Percentiles rank a stretch among this genome's conserved stretches.
Conservation (phyloP, 2,329 filamentous ascomycete species). For the Fusarium chlamydosporum region DNA sequence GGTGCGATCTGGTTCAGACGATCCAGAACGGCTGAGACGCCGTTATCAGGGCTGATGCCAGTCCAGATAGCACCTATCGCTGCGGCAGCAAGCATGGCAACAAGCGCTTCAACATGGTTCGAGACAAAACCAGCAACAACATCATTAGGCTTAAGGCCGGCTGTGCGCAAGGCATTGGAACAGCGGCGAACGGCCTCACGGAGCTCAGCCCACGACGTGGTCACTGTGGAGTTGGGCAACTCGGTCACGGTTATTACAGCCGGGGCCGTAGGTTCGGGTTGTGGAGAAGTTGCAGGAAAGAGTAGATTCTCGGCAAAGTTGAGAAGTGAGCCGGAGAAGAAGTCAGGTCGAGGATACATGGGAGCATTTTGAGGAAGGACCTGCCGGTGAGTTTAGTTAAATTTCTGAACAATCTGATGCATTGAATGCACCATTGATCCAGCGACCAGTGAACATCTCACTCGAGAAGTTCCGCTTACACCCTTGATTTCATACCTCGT, state of each 20-base stretch:
- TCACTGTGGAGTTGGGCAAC: slow-evolving; percentile 68
- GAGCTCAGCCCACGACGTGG: slow-evolving; percentile 81
- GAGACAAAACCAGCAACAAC: slow-evolving; percentile 83
- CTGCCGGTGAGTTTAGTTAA: slow-evolving; percentile 59
- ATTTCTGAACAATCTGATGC: background rate
- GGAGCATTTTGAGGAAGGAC: slow-evolving; percentile 75
- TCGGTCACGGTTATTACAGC: slow-evolving; percentile 90
- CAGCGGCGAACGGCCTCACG: slow-evolving; percentile 82
- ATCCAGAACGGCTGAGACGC: slow-evolving; percentile 91
- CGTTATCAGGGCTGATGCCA: slow-evolving; percentile 91
- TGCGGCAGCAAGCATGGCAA: slow-evolving; percentile 88
- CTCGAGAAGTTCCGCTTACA: slow-evolving; percentile 20
- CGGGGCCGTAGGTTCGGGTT: slow-evolving; percentile 67
- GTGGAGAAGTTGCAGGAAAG: slow-evolving; percentile 70
- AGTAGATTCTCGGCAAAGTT: slow-evolving; percentile 98
- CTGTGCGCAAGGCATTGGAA: slow-evolving; percentile 76
- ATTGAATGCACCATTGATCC: background rate
- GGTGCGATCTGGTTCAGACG: slow-evolving; percentile 88
- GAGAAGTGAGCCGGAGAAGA: slow-evolving; percentile 82
- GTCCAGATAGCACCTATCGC: slow-evolving; percentile 93
- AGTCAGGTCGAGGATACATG: slow-evolving; percentile 89
- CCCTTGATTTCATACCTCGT: slow-evolving; percentile 63
- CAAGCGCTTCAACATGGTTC: slow-evolving; percentile 88
- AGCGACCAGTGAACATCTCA: slow-evolving; percentile 12
- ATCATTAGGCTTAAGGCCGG: slow-evolving; percentile 70